These are phyloP conservation scores for Epichloe glyceriae DNA, from an alignment of 2,329 filamentous ascomycete species.

Conservation along the genomic window DNA sequence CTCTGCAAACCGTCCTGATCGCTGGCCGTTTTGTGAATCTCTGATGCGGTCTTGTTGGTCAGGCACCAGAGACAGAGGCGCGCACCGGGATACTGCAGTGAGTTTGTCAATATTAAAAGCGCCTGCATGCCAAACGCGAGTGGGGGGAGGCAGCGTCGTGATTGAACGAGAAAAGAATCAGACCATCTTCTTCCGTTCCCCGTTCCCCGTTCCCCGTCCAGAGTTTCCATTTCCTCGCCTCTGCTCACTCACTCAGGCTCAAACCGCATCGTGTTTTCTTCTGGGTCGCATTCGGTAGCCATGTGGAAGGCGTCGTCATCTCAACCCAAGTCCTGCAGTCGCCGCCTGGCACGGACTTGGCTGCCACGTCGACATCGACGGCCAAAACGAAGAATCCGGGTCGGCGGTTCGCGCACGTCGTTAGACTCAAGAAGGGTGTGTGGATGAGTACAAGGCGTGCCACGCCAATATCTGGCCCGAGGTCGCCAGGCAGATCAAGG, in stretches of 20 bases:
- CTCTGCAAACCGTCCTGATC: background rate
- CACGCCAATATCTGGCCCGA: slow-evolving; percentile 68
- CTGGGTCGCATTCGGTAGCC: background rate
- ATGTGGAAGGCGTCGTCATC: slow-evolving; percentile 16
- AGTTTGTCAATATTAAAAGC: too few species aligned
- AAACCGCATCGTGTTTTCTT: too few species aligned
- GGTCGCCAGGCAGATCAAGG: slow-evolving; percentile 61
- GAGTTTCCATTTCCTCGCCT: too few species aligned
- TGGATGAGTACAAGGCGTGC: slow-evolving; percentile 59
- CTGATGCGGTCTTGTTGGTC: too few species aligned
- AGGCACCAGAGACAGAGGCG: too few species aligned
- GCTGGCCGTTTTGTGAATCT: too few species aligned
- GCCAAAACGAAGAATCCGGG: slow-evolving; percentile 26
- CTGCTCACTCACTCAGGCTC: too few species aligned
- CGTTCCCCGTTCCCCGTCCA: too few species aligned
- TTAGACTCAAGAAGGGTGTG: slow-evolving; percentile 53
- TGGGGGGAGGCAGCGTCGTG: background rate
- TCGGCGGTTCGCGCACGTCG: slow-evolving; percentile 55
- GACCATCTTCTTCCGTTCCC: too few species aligned
- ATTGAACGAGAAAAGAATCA: background rate
- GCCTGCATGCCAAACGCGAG: too few species aligned
- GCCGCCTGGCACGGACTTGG: background rate
- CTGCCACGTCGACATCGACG: background rate
- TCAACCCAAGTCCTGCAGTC: slow-evolving; percentile 6
- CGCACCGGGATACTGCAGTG: too few species aligned